A percentile compares a stretch with the other conserved stretches of the same genome.
phyloP scores from a whole-genome alignment of 2,329 filamentous ascomycete genomes.

The Samsoniella hepiali region DNA sequence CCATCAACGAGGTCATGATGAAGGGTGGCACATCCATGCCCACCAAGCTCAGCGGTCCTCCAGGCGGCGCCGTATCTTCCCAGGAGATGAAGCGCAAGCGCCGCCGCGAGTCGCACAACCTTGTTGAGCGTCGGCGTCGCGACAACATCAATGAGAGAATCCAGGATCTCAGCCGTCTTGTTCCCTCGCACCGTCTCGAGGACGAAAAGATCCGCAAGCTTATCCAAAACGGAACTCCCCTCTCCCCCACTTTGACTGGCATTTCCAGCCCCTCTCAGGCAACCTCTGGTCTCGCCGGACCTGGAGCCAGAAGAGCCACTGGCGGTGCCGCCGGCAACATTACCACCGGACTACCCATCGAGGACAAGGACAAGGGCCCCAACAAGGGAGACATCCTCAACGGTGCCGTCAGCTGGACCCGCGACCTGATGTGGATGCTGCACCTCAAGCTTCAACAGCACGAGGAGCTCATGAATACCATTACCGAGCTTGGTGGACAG shows the following conservation, averaged over 20 bases:
- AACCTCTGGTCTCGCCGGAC: conserved; percentile 83
- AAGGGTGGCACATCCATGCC: conserved; percentile 87
- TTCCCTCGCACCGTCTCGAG: conserved; percentile 87
- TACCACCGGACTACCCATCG: conserved; percentile 85
- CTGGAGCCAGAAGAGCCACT: conserved; percentile 75
- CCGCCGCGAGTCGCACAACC: conserved; percentile 89
- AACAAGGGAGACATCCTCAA: conserved; percentile 99
- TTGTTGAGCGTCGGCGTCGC: conserved; percentile 88
- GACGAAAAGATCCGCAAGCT: conserved; percentile 97
- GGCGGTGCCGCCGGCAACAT: conserved; percentile 73
- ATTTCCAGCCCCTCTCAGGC: conserved; percentile 68
- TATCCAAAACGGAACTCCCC: conserved; percentile 83
- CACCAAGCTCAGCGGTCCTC: conserved; percentile 67
- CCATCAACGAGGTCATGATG: conserved; percentile 85
- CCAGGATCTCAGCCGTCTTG: conserved; percentile 89
- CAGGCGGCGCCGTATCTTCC: conserved; percentile 55
- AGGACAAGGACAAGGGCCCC: conserved; percentile 97
- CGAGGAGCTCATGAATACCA: conserved; percentile 75
- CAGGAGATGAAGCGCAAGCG: conserved; percentile 93
- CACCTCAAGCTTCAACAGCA: conserved; percentile 87
- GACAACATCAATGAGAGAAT: conserved; percentile 99
- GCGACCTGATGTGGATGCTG: conserved; percentile 96
- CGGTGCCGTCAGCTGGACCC: conserved; percentile 93
- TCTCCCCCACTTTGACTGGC: conserved; percentile 77
- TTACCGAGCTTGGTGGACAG: conserved; percentile 67